Evolutionary conservation across 345 rosid species (phyloP).

Genomic region (Syzygium grande): DNA sequence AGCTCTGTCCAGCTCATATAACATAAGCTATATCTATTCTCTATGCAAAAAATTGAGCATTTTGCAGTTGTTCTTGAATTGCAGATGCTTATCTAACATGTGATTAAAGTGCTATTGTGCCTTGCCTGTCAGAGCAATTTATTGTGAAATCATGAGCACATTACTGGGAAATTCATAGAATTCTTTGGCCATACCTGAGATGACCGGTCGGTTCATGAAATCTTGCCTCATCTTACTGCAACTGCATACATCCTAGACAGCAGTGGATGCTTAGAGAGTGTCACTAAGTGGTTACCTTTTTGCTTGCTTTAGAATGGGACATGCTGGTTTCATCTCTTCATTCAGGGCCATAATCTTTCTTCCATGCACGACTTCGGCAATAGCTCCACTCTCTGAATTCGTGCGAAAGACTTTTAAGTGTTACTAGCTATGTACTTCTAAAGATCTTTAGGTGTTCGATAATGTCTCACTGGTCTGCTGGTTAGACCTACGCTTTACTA

Average conservation of each 20-base stretch:
- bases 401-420: neutral
- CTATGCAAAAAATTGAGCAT: neutral
- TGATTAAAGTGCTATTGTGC: neutral
- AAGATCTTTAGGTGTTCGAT: too few species aligned
- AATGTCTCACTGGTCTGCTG: too few species aligned
- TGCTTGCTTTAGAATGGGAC: neutral
- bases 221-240: neutral
- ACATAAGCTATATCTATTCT: neutral
- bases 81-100: neutral
- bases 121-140: neutral
- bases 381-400: too few species aligned
- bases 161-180: neutral
- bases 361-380: neutral
- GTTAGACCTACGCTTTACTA: too few species aligned
- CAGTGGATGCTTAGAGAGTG: neutral
- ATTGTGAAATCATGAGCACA: neutral
- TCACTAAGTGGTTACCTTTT: neutral
- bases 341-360: neutral
- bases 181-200: neutral
- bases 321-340: neutral
- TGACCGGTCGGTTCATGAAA: neutral
- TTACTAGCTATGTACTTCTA: neutral
- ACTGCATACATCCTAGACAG: neutral
- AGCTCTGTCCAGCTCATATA: neutral
- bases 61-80: neutral